These are phyloP conservation scores for Sarocladiaceae sp. DNA, from an alignment of 2,329 filamentous ascomycete genomes.

Conservation along the genomic window DNA sequence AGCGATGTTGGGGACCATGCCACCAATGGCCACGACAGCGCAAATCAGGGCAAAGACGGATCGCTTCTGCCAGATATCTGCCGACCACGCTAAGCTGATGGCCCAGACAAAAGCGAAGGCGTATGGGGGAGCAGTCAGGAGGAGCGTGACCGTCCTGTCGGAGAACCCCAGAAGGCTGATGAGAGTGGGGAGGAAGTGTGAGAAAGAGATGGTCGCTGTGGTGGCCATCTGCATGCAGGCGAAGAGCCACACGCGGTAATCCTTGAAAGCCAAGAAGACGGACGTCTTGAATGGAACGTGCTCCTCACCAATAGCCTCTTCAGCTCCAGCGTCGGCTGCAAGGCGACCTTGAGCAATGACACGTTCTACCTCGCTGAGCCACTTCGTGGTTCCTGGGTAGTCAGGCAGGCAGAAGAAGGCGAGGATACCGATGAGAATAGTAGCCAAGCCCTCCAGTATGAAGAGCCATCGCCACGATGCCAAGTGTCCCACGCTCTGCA, in stretches of 20 bases:
- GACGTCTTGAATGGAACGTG: conserved; percentile 17
- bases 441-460: conserved; percentile 9
- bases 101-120: not conserved
- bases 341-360: not conserved
- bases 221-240: not conserved
- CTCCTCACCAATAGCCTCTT: conserved; percentile 10
- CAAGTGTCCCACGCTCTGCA: not conserved
- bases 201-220: not conserved
- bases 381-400: not conserved
- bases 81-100: not conserved
- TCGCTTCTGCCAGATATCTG: not conserved
- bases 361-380: not conserved
- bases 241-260: conserved; percentile 21
- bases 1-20: not conserved
- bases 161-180: not conserved
- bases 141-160: not conserved
- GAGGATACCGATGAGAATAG: not conserved
- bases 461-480: not conserved
- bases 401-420: conserved; percentile 6
- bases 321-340: not conserved
- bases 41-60: not conserved
- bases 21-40: not conserved
- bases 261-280: conserved; percentile 23
- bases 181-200: not conserved
- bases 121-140: not conserved